Evolutionary conservation across 1,284 basidiomycete species (phyloP), one percentile per base, ranked within the genome.

Genomic region (Marasmius tenuissimus): DNA sequence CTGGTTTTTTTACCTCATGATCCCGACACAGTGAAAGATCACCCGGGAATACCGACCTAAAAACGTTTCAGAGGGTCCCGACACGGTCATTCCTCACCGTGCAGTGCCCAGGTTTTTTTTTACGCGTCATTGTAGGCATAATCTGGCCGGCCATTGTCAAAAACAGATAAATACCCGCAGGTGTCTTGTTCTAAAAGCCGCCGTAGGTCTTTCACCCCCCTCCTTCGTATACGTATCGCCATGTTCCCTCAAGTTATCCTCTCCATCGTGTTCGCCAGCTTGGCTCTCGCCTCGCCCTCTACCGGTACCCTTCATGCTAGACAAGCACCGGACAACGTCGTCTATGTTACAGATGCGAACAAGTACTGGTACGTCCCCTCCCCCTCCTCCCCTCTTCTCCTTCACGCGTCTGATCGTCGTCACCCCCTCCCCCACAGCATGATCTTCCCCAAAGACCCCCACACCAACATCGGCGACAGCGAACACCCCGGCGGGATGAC

Each of bases 401-500:
- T 49, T 11, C 18, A n/a, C n/a, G n/a, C n/a, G 3, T 16, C 10
- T 27, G 18, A 12, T 27, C 27, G 12, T 49, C 10, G 18, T 49
- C 48, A 14, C 18, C 27, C 11, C 3, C 18, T 6, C 18, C 27
- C 18, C 42, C 18, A 5, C 18, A 78, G 78, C 64, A 77, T 81
- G 75, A 80, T 81, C 52, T 74, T 81, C 73, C 78, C 79, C 61
- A 71, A 75, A 45, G 63, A 75, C 50, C 66, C 75, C 2, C 78
- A 81, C 65, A 83, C 82, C n/a, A 75, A 82, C 62, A 77, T 85
- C 54, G 82, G 83, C 1, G 81, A 82, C 61, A 81, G 79, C 64
- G 83, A 84, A 64, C 72, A 77, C 58, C 80, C 81, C 0, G 79
- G 81, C 42, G 82, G 82, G 5, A 83, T 76, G 74, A 75, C 75